phyloP scores from a whole-genome alignment of 306 rosid genomes.

The Carpinus viminea region DNA sequence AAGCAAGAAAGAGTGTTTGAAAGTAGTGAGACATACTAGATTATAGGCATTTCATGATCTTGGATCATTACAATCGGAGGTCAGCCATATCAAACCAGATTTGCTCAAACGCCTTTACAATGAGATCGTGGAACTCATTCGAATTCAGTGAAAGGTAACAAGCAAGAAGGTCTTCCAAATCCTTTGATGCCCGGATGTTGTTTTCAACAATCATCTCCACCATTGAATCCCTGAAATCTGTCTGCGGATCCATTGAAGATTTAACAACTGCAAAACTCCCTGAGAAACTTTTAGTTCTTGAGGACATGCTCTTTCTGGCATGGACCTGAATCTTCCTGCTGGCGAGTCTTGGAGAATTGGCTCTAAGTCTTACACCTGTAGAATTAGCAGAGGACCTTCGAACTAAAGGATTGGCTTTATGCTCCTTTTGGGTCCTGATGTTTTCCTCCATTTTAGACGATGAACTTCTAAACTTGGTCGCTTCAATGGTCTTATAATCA shows the following conservation, averaged over 20 bases:
- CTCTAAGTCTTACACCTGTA: conserved; percentile 63
- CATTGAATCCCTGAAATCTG: conserved; percentile 88
- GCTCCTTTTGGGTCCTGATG: conserved; percentile 24
- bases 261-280: conserved; percentile 85
- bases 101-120: conserved; percentile 82
- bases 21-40: conserved; percentile 35
- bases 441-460: conserved; percentile 21
- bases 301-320: conserved; percentile 60
- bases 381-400: conserved; percentile 46
- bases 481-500: conserved; percentile 41
- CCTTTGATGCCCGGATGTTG: conserved; percentile 63
- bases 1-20: conserved; percentile 13
- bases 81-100: conserved; percentile 72
- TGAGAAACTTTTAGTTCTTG: conserved; percentile 45
- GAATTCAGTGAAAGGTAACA: conserved; percentile 82
- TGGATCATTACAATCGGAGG: conserved; percentile 36
- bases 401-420: conserved; percentile 17
- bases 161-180: conserved; percentile 92
- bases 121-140: conserved; percentile 65
- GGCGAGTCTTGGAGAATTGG: conserved; percentile 67
- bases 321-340: conserved; percentile 54
- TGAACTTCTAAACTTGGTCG: conserved; percentile 37
- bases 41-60: conserved; percentile 36
- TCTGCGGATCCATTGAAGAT: conserved; percentile 73
- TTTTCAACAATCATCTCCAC: conserved; percentile 93